Evolutionary conservation across 2,329 filamentous ascomycete genomes (phyloP).

Genomic region (Chrysoporthe deuterocubensis): DNA sequence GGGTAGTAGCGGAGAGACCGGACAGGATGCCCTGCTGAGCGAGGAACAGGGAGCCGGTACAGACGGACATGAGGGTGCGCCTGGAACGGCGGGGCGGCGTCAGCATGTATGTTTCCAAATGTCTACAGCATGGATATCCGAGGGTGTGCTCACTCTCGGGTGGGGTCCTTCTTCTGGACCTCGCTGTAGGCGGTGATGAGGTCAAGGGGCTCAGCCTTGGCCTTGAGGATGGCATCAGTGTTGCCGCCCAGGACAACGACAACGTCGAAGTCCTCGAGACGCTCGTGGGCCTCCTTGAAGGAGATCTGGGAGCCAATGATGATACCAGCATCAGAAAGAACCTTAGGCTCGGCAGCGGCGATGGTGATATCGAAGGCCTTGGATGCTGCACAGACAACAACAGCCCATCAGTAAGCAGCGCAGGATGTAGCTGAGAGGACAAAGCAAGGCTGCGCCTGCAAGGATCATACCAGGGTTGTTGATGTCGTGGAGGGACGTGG

Average conservation of each 20-base stretch:
- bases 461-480: conserved; percentile 54
- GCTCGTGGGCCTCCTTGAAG: conserved; percentile 77
- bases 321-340: conserved; percentile 66
- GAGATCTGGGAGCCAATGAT: conserved; percentile 75
- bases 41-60: conserved; percentile 78
- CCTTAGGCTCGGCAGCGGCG: conserved; percentile 56
- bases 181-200: conserved; percentile 79
- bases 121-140: not conserved
- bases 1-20: conserved; percentile 80
- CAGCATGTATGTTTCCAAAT: not conserved
- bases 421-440: conserved; percentile 1
- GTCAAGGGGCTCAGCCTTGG: conserved; percentile 69
- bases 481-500: conserved; percentile 55
- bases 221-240: conserved; percentile 65
- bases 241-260: conserved; percentile 78
- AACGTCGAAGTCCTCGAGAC: conserved; percentile 76
- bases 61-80: conserved; percentile 79
- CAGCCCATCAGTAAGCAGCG: conserved; percentile 16
- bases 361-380: conserved; percentile 64
- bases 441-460: conserved; percentile 10
- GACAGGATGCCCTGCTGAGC: conserved; percentile 77
- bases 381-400: conserved; percentile 44
- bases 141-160: conserved; percentile 59
- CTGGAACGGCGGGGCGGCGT: conserved; percentile 8
- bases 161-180: conserved; percentile 77